phyloP scores from a whole-genome alignment of 179 eudicot species.

The Pouteria campechiana region DNA sequence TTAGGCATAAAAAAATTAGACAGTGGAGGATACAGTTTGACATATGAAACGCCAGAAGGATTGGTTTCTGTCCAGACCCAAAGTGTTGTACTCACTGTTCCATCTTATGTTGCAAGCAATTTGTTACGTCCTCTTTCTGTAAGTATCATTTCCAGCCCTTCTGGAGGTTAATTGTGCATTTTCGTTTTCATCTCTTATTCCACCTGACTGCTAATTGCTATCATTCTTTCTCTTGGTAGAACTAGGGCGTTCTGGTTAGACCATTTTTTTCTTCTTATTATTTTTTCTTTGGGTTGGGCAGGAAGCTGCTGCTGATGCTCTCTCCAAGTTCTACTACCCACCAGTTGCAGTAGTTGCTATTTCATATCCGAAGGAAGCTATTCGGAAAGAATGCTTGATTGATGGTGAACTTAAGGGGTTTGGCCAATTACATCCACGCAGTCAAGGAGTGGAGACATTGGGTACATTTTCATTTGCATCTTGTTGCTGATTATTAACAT shows the following conservation, averaged over 20 bases:
- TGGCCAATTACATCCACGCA: conserved; percentile 86
- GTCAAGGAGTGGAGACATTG: conserved; percentile 83
- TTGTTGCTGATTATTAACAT: too few species aligned
- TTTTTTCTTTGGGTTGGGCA: conserved; percentile 9
- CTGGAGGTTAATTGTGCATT: too few species aligned
- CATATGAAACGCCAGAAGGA: conserved; percentile 70
- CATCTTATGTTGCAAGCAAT: conserved; percentile 58
- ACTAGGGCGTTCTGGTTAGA: too few species aligned
- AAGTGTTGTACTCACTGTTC: conserved; percentile 71
- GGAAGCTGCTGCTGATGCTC: conserved; percentile 67
- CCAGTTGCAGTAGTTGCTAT: conserved; percentile 86
- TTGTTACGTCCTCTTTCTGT: conserved; percentile 70
- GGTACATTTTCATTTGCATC: conserved; percentile 31
- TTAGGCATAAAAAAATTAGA: conserved; percentile 27
- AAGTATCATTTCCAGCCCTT: conserved; percentile 9
- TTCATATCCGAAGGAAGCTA: conserved; percentile 71
- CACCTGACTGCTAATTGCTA: too few species aligned
- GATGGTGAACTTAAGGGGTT: conserved; percentile 79
- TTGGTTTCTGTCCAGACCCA: conserved; percentile 35
- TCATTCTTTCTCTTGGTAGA: too few species aligned
- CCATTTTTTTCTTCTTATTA: not conserved
- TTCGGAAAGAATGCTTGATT: conserved; percentile 52
- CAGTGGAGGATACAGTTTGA: conserved; percentile 49
- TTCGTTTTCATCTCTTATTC: too few species aligned
- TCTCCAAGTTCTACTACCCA: conserved; percentile 65